Evolutionary conservation across 225 moss, liverwort and hornwort genomes (phyloP).

Genomic region (Lunularia cruciata): DNA sequence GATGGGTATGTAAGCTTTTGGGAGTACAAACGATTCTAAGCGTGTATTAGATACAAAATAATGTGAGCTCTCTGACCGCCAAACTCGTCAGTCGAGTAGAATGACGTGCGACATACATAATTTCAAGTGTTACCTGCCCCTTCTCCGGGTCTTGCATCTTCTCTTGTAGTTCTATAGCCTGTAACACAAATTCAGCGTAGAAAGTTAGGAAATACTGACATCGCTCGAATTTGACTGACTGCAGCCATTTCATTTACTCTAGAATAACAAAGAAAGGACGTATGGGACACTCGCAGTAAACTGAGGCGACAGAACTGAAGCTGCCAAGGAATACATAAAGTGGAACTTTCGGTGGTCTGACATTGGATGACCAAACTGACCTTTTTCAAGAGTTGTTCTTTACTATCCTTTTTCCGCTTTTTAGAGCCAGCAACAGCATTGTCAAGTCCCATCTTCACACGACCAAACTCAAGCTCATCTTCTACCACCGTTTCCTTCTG

Average conservation of each 20-base stretch:
- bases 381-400: slow-evolving; percentile 82
- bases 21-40: too few relatives aligned
- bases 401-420: slow-evolving; percentile 70
- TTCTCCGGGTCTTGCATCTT: slow-evolving; percentile 89
- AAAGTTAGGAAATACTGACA: neutral
- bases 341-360: neutral
- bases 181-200: slow-evolving; percentile 6
- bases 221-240: too few relatives aligned
- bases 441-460: slow-evolving; percentile 88
- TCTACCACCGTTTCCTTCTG: slow-evolving; percentile 47
- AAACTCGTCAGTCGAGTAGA: too few relatives aligned
- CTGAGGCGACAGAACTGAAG: neutral
- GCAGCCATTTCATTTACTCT: too few relatives aligned
- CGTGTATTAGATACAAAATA: too few relatives aligned
- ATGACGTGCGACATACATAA: too few relatives aligned
- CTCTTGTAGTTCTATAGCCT: slow-evolving; percentile 80
- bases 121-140: slow-evolving; percentile 60
- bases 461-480: slow-evolving; percentile 69
- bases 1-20: too few relatives aligned
- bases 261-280: too few relatives aligned
- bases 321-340: too few relatives aligned
- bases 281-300: too few relatives aligned
- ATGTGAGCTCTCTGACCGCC: too few relatives aligned
- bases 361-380: slow-evolving; percentile 29
- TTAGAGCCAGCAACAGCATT: slow-evolving; percentile 34